A percentile compares a stretch with the other conserved stretches of the same genome.
These are phyloP conservation scores for Fusarium guadeloupense DNA, from an alignment of 2,329 filamentous ascomycete species.

Conservation along the genomic window DNA sequence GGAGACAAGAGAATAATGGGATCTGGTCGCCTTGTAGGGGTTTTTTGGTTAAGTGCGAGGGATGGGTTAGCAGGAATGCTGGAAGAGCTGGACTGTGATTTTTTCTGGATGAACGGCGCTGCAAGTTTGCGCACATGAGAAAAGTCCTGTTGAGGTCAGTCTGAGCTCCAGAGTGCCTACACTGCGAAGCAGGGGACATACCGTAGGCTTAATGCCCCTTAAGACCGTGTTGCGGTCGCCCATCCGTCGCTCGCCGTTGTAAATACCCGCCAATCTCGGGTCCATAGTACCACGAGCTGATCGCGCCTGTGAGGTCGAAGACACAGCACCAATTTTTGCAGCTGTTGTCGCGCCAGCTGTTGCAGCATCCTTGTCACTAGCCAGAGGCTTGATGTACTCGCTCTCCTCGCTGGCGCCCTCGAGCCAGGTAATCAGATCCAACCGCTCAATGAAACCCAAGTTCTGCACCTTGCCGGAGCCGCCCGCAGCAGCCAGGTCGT, in stretches of 20 bases:
- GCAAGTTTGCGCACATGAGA: conserved; percentile 90
- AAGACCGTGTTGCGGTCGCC: conserved; percentile 91
- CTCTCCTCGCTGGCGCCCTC: conserved; percentile 89
- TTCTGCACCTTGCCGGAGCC: conserved; percentile 79
- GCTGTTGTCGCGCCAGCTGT: conserved; percentile 52
- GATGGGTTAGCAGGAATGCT: conserved; percentile 55
- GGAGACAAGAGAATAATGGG: conserved; percentile 98
- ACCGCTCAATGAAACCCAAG: conserved; percentile 87
- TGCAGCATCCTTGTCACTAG: conserved; percentile 65
- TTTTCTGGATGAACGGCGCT: conserved; percentile 75
- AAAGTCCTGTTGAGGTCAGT: conserved; percentile 74
- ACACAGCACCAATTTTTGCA: conserved; percentile 52
- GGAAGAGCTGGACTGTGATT: conserved; percentile 54
- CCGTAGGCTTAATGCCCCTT: conserved; percentile 86
- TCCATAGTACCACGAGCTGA: conserved; percentile 75
- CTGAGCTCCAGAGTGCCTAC: not conserved
- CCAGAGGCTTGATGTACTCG: conserved; percentile 89
- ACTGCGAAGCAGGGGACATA: conserved; percentile 54
- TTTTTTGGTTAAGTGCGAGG: conserved; percentile 64
- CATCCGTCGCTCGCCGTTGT: conserved; percentile 89
- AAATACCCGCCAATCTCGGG: conserved; percentile 85
- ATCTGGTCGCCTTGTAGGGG: conserved; percentile 64
- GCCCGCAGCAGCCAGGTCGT: conserved; percentile 72
- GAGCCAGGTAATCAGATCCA: conserved; percentile 93
- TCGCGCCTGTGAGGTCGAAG: conserved; percentile 58